A percentile compares a stretch with the other conserved stretches of the same genome.
Evolutionary conservation across 805 yeast species (phyloP).

Genomic region (Ogataea minuta): DNA sequence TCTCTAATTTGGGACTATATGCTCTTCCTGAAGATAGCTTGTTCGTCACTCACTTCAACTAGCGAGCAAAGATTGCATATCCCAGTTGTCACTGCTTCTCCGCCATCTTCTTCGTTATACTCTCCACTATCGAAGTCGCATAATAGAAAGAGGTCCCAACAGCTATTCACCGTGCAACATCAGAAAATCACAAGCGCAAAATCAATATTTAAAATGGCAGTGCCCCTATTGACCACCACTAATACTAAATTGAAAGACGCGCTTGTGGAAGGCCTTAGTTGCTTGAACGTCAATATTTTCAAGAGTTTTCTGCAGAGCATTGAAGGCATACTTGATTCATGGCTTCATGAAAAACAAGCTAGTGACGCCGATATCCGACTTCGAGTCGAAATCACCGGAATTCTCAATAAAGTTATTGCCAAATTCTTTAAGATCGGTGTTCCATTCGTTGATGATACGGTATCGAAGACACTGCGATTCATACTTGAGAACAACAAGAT

Average conservation of each 20-base stretch:
- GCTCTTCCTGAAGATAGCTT: constrained; percentile 83
- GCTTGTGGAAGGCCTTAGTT: constrained; percentile 82
- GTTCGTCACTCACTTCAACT: constrained; percentile 86
- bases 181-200: constrained; percentile 91
- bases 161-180: constrained; percentile 77
- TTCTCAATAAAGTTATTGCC: constrained; percentile 65
- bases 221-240: constrained; percentile 73
- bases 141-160: constrained; percentile 74
- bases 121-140: constrained; percentile 54
- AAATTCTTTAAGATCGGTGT: constrained; percentile 52
- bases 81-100: constrained; percentile 33
- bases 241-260: constrained; percentile 78
- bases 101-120: constrained; percentile 26
- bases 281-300: constrained; percentile 87
- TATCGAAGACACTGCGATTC: constrained; percentile 58
- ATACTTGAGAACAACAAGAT: constrained; percentile 61
- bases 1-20: constrained; percentile 43
- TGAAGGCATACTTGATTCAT: constrained; percentile 54
- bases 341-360: constrained; percentile 47
- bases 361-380: constrained; percentile 30
- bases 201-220: constrained; percentile 81
- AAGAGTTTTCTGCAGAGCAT: constrained; percentile 75
- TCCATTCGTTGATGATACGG: constrained; percentile 64
- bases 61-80: constrained; percentile 77
- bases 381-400: constrained; percentile 75